Evolutionary conservation across 352 stramenopile genomes (phyloP), one percentile per base, ranked within the genome.

Genomic region (Phytophthora pini): DNA sequence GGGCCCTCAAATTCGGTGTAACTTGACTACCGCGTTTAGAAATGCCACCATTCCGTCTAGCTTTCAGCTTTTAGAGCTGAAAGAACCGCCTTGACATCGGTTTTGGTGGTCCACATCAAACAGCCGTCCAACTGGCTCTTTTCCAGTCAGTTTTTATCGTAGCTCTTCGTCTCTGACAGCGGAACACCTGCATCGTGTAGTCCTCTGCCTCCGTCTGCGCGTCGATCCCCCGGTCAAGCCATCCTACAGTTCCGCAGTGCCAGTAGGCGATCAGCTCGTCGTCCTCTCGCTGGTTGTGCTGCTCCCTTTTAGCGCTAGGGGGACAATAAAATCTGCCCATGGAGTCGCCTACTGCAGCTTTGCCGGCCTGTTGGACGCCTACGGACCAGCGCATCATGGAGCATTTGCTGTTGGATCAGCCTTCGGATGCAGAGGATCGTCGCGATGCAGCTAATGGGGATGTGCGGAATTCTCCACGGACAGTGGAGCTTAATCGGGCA

Each of bases 361-460:
- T 82, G 15, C 72, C 65, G 4, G 48, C 36, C 29, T 65, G 31
- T 38, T 88, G 79, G 79, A 84, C 76, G 46, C 60, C 71, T n/a
- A 80, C 67, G 15, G 79, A 88, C 61, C 79, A 88, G 44, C 68
- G 70, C 46, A 85, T 88, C 65, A 85, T 88, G 65, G 79, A 88
- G 65, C 66, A 82, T 41, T 68, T 88, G 48, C 64, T 88, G 53
- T 61, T 82, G 38, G 61, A 73, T 12, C 48, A 66, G 44, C 9
- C 31, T 12, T 65, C 49, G 34, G 52, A 74, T 49, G 48, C 41
- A 1, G 57, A 67, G 26, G 43, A 72, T 12, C 51, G 40, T 17
- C 27, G 43, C 8, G 32, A 68, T 15, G 53, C 52, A 48, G 38
- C 5, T 39, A 22, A 56, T 4, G 39, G 58, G 20, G 45, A 68